phyloP scores from a whole-genome alignment of 495 filamentous ascomycete genomes.

The Aspergillus sparsus region DNA sequence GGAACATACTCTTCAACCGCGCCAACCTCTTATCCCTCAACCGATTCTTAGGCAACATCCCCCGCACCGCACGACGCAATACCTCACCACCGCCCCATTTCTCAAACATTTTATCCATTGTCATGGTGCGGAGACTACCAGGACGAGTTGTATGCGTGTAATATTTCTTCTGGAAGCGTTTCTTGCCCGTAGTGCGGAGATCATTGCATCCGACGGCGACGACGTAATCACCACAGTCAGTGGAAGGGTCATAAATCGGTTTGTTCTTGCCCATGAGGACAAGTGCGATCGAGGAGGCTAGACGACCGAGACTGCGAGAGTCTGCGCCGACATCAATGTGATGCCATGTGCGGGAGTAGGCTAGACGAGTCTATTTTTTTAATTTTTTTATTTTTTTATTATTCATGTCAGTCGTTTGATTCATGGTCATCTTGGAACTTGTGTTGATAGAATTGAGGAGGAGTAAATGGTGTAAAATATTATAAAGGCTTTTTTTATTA shows the following conservation, averaged over 20 bases:
- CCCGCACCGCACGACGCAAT: conserved; percentile 84
- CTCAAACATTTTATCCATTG: conserved; percentile 90
- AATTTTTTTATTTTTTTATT: background rate
- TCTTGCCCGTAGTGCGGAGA: conserved; percentile 86
- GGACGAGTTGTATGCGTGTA: conserved; percentile 90
- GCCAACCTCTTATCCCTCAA: conserved; percentile 81
- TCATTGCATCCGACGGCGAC: conserved; percentile 87
- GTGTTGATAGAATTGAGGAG: background rate
- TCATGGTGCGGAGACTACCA: conserved; percentile 81
- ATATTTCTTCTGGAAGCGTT: conserved; percentile 91
- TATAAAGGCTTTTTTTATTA: background rate
- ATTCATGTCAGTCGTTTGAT: background rate
- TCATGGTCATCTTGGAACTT: background rate
- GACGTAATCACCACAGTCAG: conserved; percentile 99
- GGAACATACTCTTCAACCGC: conserved; percentile 74
- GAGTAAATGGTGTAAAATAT: background rate
- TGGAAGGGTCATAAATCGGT: conserved; percentile 92
- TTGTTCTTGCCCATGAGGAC: conserved; percentile 99
- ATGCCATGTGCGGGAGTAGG: conserved; percentile 96
- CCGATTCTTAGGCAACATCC: conserved; percentile 98
- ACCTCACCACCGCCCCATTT: conserved; percentile 96
- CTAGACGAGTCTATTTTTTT: conserved; percentile 77
- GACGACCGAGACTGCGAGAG: conserved; percentile 67
- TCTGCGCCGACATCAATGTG: conserved; percentile 69
- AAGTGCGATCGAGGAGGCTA: conserved; percentile 87